Percentiles rank a stretch among this genome's conserved stretches.
Evolutionary conservation across 73 alveolate genomes (phyloP).

Genomic region (Paramecium caudatum): DNA sequence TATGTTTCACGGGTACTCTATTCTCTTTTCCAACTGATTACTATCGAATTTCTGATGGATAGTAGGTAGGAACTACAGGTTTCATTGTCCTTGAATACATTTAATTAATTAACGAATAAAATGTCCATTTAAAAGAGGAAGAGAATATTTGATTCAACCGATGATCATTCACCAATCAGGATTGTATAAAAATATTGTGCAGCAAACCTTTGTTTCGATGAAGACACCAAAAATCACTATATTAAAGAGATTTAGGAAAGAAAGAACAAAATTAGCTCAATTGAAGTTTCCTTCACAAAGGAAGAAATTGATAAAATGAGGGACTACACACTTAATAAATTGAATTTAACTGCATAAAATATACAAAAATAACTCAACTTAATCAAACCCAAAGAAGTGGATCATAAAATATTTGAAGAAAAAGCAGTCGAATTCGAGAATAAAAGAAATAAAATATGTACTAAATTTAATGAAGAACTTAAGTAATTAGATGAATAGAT

Average conservation of each 20-base stretch:
- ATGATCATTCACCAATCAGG: slow-evolving; percentile 51
- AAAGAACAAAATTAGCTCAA: slow-evolving; percentile 13
- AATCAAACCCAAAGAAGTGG: not conserved
- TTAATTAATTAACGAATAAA: slow-evolving; percentile 30
- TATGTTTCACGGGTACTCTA: slow-evolving; percentile 8
- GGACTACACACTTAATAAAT: slow-evolving; percentile 36
- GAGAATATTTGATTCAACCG: slow-evolving; percentile 56
- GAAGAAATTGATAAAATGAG: slow-evolving; percentile 46
- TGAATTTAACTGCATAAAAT: slow-evolving; percentile 24
- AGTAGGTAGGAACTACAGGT: slow-evolving; percentile 18
- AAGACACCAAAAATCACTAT: not conserved
- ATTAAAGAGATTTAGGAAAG: slow-evolving; percentile 12
- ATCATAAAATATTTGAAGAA: not conserved
- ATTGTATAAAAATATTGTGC: slow-evolving; percentile 31
- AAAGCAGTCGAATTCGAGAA: slow-evolving; percentile 38
- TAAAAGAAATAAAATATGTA: slow-evolving; percentile 11
- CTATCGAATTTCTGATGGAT: slow-evolving; percentile 24
- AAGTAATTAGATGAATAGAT: not conserved
- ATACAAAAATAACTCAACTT: not conserved
- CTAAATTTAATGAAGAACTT: slow-evolving; percentile 21
- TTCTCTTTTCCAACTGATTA: slow-evolving; percentile 28
- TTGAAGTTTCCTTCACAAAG: not conserved
- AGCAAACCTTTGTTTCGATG: slow-evolving; percentile 39
- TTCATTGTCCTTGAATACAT: slow-evolving; percentile 52
- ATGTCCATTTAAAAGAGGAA: slow-evolving; percentile 41